A percentile compares a stretch with the other conserved stretches of the same genome.
These are phyloP conservation scores for Boehmeria nivea DNA, from an alignment of 306 rosid species.

Conservation along the genomic window DNA sequence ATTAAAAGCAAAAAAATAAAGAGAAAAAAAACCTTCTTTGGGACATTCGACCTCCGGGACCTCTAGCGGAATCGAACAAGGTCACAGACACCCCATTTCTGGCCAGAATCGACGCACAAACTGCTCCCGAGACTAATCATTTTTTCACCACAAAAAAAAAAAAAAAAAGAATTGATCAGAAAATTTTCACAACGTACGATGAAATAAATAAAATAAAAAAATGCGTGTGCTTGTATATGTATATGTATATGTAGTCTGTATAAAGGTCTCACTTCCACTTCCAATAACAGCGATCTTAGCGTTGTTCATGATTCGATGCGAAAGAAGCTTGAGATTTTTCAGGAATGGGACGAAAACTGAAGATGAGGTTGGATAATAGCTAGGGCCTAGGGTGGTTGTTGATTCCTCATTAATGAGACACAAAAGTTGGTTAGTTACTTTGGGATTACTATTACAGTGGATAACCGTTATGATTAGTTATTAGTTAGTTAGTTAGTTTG, in stretches of 20 bases:
- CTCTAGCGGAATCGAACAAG: slow-evolving; percentile 85
- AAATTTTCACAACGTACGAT: not conserved
- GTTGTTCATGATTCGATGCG: not conserved
- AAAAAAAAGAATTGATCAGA: not conserved
- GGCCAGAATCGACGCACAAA: slow-evolving; percentile 79
- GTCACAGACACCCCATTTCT: slow-evolving; percentile 68
- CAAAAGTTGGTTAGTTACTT: no score
- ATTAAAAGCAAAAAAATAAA: no score
- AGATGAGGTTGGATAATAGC: no score
- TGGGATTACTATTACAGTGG: not conserved
- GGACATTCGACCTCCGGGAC: slow-evolving; percentile 96
- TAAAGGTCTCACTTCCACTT: slow-evolving; percentile 8
- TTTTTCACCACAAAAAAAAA: not conserved
- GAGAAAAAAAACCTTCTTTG: slow-evolving; percentile 91
- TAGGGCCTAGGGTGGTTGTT: no score
- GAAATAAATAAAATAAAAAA: no score
- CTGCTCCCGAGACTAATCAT: slow-evolving; percentile 74
- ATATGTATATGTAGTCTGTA: no score
- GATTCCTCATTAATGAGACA: no score
- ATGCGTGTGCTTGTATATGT: no score
- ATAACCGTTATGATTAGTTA: not conserved
- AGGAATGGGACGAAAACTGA: no score
- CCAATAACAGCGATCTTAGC: slow-evolving; percentile 12
- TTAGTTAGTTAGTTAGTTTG: no score
- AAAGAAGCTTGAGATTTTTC: no score